phyloP scores from a whole-genome alignment of 805 yeast species.

The Kluyveromyces dobzhanskii region DNA sequence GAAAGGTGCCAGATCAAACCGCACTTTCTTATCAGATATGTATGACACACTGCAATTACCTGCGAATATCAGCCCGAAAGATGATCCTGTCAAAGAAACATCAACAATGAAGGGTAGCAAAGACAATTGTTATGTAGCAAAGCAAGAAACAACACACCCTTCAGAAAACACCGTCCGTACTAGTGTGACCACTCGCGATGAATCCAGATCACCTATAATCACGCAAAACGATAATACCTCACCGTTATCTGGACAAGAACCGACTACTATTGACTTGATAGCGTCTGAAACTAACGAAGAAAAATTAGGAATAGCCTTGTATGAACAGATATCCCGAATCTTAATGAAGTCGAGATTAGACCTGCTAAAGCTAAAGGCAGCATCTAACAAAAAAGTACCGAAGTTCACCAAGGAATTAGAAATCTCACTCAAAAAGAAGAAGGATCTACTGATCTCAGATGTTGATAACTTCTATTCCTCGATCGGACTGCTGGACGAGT shows the following conservation, averaged over 20 bases:
- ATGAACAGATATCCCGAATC: conserved; percentile 1
- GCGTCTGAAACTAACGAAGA: not conserved
- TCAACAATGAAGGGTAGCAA: no score
- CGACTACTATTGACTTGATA: no score
- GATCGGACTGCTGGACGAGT: conserved; percentile 1
- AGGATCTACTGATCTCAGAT: not conserved
- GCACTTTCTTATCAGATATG: conserved; percentile 6
- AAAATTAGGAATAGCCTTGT: not conserved
- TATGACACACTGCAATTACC: conserved; percentile 7
- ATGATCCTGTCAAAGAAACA: no score
- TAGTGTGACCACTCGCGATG: no score
- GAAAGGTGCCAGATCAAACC: conserved; percentile 7
- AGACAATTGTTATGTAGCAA: no score
- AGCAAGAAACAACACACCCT: no score
- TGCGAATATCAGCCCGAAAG: no score
- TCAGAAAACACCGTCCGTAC: no score
- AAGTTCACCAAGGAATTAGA: not conserved
- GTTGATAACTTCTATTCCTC: not conserved
- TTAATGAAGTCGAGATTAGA: not conserved
- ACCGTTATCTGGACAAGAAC: no score
- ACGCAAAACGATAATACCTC: no score
- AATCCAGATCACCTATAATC: no score
- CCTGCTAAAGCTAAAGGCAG: not conserved
- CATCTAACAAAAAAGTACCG: not conserved
- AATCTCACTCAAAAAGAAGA: not conserved